Percentiles rank a stretch among this genome's conserved stretches.
phyloP scores from a whole-genome alignment of 139 green algal species.

The Ettlia oleoabundans region DNA sequence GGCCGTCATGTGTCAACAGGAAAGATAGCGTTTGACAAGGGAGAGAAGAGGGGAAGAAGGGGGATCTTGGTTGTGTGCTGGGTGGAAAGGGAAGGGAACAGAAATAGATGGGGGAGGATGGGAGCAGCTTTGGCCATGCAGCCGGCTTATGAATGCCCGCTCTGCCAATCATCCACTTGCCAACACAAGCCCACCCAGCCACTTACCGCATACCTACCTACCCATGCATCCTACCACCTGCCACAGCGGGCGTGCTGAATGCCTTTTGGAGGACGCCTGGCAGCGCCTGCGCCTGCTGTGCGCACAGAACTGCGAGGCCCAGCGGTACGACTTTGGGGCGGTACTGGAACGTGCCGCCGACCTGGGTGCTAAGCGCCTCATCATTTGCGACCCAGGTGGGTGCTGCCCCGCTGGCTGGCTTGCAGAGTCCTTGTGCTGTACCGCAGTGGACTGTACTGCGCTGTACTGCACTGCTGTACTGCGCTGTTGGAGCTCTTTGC shows the following conservation, averaged over 20 bases:
- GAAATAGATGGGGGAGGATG: neutral
- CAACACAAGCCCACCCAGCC: neutral
- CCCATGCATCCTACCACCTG: neutral
- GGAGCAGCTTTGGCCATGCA: neutral
- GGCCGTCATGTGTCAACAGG: neutral
- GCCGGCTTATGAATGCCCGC: neutral
- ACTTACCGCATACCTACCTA: neutral
- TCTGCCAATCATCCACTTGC: neutral
- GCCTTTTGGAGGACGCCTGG: constrained; percentile 36
- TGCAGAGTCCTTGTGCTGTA: no score
- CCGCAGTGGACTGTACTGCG: no score
- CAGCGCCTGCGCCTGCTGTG: constrained; percentile 48
- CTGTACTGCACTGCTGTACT: no score
- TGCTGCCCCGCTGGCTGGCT: neutral
- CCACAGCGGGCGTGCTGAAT: constrained; percentile 34
- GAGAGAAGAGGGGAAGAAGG: no score
- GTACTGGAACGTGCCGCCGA: constrained; percentile 26
- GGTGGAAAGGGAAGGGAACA: no score
- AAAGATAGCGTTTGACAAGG: no score
- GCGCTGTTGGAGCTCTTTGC: no score
- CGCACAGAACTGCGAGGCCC: constrained; percentile 39
- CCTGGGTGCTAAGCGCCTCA: constrained; percentile 53
- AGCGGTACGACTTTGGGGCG: constrained; percentile 40
- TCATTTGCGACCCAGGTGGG: constrained; percentile 48
- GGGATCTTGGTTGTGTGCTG: no score